Conservation (phyloP, 148 eudicot genomes). For the Camellia granthamiana region DNA sequence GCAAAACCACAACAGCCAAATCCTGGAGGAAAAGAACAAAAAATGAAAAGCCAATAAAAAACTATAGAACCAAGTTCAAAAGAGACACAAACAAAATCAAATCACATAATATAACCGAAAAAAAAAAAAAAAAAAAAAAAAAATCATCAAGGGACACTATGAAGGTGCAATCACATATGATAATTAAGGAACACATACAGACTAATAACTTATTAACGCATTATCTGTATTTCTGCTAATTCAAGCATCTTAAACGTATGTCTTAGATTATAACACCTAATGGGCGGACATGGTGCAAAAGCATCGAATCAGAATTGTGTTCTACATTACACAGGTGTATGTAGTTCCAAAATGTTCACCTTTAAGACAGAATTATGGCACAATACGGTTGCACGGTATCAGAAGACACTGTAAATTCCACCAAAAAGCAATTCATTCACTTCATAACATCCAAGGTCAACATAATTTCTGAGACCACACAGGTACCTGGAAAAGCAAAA, state of each 20-base stretch:
- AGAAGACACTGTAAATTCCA: neutral
- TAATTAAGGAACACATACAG: neutral
- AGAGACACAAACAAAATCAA: neutral
- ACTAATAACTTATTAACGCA: neutral
- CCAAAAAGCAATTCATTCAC: neutral
- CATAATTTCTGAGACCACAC: neutral
- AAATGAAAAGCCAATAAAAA: slow-evolving; percentile 7
- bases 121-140: too few relatives aligned
- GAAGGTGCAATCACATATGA: slow-evolving; percentile 7
- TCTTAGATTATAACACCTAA: neutral
- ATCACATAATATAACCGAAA: neutral
- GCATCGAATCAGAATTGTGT: neutral
- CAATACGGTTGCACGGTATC: neutral
- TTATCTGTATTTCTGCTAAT: neutral
- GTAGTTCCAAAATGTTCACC: slow-evolving; percentile 5
- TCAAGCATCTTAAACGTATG: too few relatives aligned
- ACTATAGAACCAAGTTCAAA: neutral
- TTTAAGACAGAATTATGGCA: neutral
- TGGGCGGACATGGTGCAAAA: neutral
- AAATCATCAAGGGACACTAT: neutral
- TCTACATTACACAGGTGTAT: slow-evolving; percentile 1
- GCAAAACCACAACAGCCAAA: slow-evolving; percentile 96
- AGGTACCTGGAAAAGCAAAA: slow-evolving; percentile 90
- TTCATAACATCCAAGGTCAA: slow-evolving; percentile 2
- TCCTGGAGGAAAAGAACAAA: slow-evolving; percentile 48